phyloP scores from a whole-genome alignment of 306 rosid species.

The Dalbergia oliveri region DNA sequence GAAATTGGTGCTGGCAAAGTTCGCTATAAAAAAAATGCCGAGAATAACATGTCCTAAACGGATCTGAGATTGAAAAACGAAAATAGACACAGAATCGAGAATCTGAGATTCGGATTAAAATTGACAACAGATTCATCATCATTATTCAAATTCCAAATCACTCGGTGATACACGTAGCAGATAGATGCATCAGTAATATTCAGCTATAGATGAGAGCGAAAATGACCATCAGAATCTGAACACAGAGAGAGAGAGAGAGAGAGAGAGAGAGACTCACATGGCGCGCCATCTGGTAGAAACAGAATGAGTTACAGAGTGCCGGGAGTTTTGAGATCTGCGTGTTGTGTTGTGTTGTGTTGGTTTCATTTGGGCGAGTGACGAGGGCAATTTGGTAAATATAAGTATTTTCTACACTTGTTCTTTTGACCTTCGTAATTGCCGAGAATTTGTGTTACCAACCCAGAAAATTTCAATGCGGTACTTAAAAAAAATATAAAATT shows the following conservation, averaged over 20 bases:
- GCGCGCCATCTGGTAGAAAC: constrained; percentile 47
- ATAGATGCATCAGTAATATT: constrained; percentile 9
- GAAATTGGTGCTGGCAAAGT: background rate
- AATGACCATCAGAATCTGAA: constrained; percentile 15
- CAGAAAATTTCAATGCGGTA: constrained; percentile 35
- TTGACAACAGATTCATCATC: constrained; percentile 15
- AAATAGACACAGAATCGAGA: background rate
- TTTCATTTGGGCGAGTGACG: constrained; percentile 1
- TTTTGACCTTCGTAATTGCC: constrained; percentile 39
- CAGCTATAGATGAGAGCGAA: constrained; percentile 9
- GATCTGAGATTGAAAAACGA: constrained; percentile 13
- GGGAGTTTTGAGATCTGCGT: background rate
- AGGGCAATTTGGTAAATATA: constrained; percentile 45
- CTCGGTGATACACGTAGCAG: background rate
- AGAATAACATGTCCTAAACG: background rate
- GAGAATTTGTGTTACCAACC: constrained; percentile 32
- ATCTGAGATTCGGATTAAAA: background rate
- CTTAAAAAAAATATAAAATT: background rate
- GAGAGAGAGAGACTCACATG: constrained; percentile 45
- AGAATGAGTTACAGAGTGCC: constrained; percentile 8
- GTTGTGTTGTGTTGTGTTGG: background rate
- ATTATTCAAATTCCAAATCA: constrained; percentile 15
- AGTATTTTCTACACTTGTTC: no score
- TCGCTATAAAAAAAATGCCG: background rate
- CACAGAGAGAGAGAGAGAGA: background rate